Base-by-base conservation (phyloP, 139 green algal genomes). In the Chlamydomonas schloesseri region DNA sequence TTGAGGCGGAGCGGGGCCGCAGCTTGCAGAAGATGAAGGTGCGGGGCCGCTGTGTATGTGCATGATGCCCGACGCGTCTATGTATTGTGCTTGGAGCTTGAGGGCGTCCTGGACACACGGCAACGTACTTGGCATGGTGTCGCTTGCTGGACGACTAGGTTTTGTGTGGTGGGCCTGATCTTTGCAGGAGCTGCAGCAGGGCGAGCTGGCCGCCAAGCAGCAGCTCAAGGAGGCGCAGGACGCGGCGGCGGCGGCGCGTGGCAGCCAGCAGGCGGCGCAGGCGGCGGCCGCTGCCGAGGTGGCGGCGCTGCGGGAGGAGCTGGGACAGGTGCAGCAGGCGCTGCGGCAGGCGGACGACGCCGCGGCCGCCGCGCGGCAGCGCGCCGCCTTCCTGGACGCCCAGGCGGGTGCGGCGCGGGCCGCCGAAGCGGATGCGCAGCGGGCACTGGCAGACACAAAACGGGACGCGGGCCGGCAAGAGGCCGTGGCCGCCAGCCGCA, bases 261-360 rank as follows among this genome's bases (percentile, higher is more conserved):
- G n/a, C 14, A 53, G 24, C 8, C 53, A 68, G 55, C 31, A 62
- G 81, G 81, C 81, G 13, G 13, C 24, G 53, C 81, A 80, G 34
- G 69, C 81, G 20, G 34, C 69, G 9, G 69, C 69, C 5, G 69
- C 37, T 1, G 36, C 50, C 0, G 53, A 79, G 23, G 37, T 71
- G 31, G 33, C 69, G 23, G 42, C 34, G 23, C 81, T 87, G n/a
- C 79, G 76, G 67, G 79, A 68, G n/a, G 46, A 85, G 79, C 79
- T 85, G 2, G 46, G 33, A 0, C n/a, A 76, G 24, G 47, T 72
- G 42, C 65, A 71, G 69, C 26, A 21, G 0, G 69, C 69, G 26
- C 55, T 87, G 33, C 34, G 26, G 33, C 28, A 57, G 3, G 69
- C 68, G 31, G 26, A 50, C 3, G 64, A 78, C 5, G 53, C 69